Evolutionary conservation across 2,329 filamentous ascomycete genomes (phyloP).

Genomic region (Biscogniauxia mediterranea): DNA sequence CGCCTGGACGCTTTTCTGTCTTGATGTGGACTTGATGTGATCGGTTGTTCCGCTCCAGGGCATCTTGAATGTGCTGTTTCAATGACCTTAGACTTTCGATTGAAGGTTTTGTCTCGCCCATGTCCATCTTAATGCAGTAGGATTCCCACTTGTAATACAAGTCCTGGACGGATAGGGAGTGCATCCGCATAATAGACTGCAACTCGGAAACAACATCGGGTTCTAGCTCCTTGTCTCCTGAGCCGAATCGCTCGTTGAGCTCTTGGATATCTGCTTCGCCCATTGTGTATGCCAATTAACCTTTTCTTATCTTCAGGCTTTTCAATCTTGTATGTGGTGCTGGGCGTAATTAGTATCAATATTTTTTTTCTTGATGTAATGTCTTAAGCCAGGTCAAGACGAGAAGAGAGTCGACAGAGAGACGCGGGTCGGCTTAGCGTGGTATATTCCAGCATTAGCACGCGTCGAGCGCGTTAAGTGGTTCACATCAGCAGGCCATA

Average conservation of each 20-base stretch:
- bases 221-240: slow-evolving; percentile 59
- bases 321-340: background rate
- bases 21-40: slow-evolving; percentile 60
- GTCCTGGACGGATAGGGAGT: slow-evolving; percentile 78
- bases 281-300: slow-evolving; percentile 29
- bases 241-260: slow-evolving; percentile 53
- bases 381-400: background rate
- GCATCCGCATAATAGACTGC: slow-evolving; percentile 80
- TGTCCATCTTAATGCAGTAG: slow-evolving; percentile 91
- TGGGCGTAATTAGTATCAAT: background rate
- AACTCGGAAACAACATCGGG: slow-evolving; percentile 79
- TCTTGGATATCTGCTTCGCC: slow-evolving; percentile 39
- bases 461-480: slow-evolving; percentile 23
- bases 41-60: slow-evolving; percentile 73
- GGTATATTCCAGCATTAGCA: slow-evolving; percentile 4
- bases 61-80: slow-evolving; percentile 84
- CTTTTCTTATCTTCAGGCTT: background rate
- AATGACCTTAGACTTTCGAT: slow-evolving; percentile 72
- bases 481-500: slow-evolving; percentile 9
- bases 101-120: slow-evolving; percentile 70
- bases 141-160: slow-evolving; percentile 99
- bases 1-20: slow-evolving; percentile 59
- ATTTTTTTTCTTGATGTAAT: background rate
- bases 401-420: background rate
- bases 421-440: slow-evolving; percentile 15